Percentiles rank a stretch among this genome's conserved stretches.
Evolutionary conservation across 2,329 filamentous ascomycete species (phyloP).

Genomic region (Clathrospora elynae): DNA sequence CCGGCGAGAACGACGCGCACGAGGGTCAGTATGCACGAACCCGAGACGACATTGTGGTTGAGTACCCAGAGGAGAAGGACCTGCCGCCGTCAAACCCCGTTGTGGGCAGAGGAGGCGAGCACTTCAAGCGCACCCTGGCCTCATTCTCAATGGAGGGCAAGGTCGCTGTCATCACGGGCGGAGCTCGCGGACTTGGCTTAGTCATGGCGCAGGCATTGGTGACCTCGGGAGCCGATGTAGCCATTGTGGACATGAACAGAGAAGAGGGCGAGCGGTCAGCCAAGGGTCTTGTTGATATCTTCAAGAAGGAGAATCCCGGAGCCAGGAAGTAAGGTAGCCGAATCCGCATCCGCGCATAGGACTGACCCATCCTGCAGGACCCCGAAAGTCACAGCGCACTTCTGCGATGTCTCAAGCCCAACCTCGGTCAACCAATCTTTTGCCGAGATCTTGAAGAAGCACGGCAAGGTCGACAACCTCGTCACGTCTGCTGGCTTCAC

Average conservation of each 20-base stretch:
- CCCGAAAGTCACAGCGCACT: conserved; percentile 87
- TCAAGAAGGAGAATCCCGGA: conserved; percentile 78
- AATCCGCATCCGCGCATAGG: neutral
- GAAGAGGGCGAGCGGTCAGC: conserved; percentile 83
- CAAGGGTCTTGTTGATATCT: conserved; percentile 72
- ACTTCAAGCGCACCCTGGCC: conserved; percentile 83
- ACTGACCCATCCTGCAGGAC: conserved; percentile 53
- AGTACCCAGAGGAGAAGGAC: conserved; percentile 76
- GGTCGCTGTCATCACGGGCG: conserved; percentile 85
- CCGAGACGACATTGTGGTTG: conserved; percentile 75
- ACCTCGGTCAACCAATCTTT: conserved; percentile 78
- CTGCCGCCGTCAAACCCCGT: conserved; percentile 74
- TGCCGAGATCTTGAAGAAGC: conserved; percentile 68
- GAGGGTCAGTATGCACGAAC: conserved; percentile 78
- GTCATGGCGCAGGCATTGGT: conserved; percentile 94
- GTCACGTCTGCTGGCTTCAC: conserved; percentile 97
- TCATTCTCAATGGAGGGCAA: conserved; percentile 85
- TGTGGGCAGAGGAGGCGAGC: conserved; percentile 75
- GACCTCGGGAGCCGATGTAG: conserved; percentile 83
- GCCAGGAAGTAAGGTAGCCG: conserved; percentile 62
- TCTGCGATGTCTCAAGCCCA: conserved; percentile 81
- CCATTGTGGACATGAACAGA: conserved; percentile 92
- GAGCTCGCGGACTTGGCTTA: conserved; percentile 83
- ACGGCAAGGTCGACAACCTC: conserved; percentile 86
- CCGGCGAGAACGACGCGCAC: conserved; percentile 53